A percentile compares a stretch with the other conserved stretches of the same genome.
Evolutionary conservation across 1,139 yeast genomes (phyloP).

Genomic region (Geotrichum citri-aurantii): DNA sequence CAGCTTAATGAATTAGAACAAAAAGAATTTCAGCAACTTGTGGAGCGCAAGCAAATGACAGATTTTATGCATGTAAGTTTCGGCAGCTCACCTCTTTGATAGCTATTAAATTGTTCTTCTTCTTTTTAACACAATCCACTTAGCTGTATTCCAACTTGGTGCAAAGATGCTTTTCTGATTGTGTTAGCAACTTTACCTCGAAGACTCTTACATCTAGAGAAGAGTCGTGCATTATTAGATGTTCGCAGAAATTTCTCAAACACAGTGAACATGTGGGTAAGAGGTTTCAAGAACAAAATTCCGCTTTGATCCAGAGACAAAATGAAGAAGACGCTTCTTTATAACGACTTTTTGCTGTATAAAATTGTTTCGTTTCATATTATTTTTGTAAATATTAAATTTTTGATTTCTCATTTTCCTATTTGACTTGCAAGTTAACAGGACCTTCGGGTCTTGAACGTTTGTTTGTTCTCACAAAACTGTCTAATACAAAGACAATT

Average conservation of each 20-base stretch:
- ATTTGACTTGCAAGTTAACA: no score
- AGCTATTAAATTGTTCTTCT: background rate
- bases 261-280: conserved; percentile 98
- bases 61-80: conserved; percentile 81
- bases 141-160: conserved; percentile 82
- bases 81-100: background rate
- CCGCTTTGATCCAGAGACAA: background rate
- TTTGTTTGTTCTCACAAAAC: background rate
- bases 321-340: conserved; percentile 1
- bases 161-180: conserved; percentile 90
- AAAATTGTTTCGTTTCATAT: background rate
- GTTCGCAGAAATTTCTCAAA: conserved; percentile 95
- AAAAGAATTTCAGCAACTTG: conserved; percentile 89
- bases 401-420: background rate
- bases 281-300: conserved; percentile 92
- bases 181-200: conserved; percentile 96
- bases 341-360: background rate
- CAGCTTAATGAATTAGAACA: conserved; percentile 75
- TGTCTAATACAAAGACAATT: background rate
- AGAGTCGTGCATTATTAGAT: conserved; percentile 74
- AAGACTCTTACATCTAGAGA: conserved; percentile 80
- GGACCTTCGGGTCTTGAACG: no score
- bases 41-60: conserved; percentile 96
- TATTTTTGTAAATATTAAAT: background rate
- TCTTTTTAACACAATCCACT: background rate